Base-by-base conservation (phyloP, 75 land plant species). In the Gnetum montanum region DNA sequence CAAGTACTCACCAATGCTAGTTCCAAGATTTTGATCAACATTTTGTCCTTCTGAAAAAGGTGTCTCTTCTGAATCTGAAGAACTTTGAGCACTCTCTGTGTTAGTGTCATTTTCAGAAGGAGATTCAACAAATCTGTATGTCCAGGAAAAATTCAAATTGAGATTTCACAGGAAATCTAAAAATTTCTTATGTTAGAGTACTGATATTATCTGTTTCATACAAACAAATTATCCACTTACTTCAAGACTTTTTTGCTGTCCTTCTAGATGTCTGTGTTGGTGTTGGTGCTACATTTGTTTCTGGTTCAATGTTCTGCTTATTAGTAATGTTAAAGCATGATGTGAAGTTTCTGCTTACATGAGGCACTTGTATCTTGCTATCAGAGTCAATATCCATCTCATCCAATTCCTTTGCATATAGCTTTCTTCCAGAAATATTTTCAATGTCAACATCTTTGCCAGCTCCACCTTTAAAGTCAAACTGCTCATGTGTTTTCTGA, bases 381-480 rank as follows among this genome's bases (percentile, higher is more conserved):
- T 72, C 73, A 43, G n/a, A n/a, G 40, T 62, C 59, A 62, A 62
- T 64, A 11, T 65, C 54, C 22, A 57, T 34, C 34, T 54, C 63
- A 43, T 23, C 56, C 46, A 44, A 1, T 35, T 67, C 58, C 22
- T 41, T 60, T 40, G 7, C 37, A 43, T 46, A 31, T 59, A 58
- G 72, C 22, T 31, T 26, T 38, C 15, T 33, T 24, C 1, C n/a
- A 8, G 52, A 24, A 28, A 33, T 62, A 35, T 58, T 66, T 52
- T 52, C 34, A 33, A 20, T 23, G 16, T 15, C 54, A 71, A 33
- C 11, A 24, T 63, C 11, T 13, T 25, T 60, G 47, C 96, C 96
- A 46, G 84, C 91, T 38, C 98, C 96, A 52, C 92, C 90, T 72
- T 81, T 77, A 47, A 93, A 93, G 49, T 89, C 87, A 69, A 57